Base-by-base conservation (phyloP, 2,329 filamentous ascomycete genomes). In the Delphinella strobiligena region DNA sequence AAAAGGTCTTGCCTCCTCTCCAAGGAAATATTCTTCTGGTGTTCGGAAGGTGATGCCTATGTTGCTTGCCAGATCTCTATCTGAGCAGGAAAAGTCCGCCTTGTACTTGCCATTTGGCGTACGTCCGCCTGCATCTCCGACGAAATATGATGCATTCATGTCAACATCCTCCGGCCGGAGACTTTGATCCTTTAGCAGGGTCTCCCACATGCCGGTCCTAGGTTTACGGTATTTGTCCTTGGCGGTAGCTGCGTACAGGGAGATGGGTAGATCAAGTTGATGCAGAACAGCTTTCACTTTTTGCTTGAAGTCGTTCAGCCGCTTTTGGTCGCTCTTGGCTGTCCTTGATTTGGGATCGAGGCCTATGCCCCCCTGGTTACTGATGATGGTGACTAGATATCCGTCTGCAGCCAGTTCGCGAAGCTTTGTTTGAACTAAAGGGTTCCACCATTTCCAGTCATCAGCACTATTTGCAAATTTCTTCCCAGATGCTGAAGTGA, bases 381-480 rank as follows among this genome's bases (percentile, higher is more conserved):
- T 93, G 36, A 98, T 62, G 35, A 96, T 74, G 14, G 85, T 73
- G 10, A 96, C 62, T 34, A 73, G 73, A 32, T 61, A 83, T 72
- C 78, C 85, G 49, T 91, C 74, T 9, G 75, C 66, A 52, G 85
- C 73, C 2, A 96, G 66, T 43, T 78, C 65, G 47, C 71, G 74
- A 14, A 98, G 59, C 38, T 66, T 74, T 0, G 59, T 61, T 1
- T 86, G 85, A 1, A 96, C 82, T 14, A 63, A 69, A 11, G 62
- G 51, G 56, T 93, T 67, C 86, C 87, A 96, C 91, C 91, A 98
- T 58, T 84, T 86, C 91, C 91, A 98, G 56, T 96, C 89, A 3
- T 68, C 66, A 0, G 78, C 74, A 47, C 78, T 74, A 37, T 72
- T 71, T 2, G 76, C 71, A 53, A 89, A 89, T 37, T 74, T 81